Conservation (phyloP, 768 basidiomycete genomes). For the Lentinula lateritia region DNA sequence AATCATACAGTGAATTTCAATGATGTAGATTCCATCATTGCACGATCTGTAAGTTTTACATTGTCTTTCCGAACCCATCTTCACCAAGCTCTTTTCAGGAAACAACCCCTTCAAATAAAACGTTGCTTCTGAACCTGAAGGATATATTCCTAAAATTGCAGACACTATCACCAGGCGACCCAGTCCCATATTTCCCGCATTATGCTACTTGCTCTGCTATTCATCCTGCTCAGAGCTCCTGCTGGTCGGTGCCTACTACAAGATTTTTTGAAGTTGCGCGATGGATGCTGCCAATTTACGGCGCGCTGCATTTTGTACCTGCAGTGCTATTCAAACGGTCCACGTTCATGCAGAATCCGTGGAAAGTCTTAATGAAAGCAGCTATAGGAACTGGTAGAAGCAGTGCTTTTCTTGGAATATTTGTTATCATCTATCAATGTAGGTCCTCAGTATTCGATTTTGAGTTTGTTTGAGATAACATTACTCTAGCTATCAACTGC, state of each 20-base stretch:
- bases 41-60: constrained; percentile 34
- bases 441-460: constrained; percentile 16
- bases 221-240: constrained; percentile 68
- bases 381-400: constrained; percentile 73
- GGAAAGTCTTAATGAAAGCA: constrained; percentile 58
- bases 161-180: constrained; percentile 17
- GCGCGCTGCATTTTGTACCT: constrained; percentile 87
- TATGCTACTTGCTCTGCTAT: constrained; percentile 67
- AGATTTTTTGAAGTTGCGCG: constrained; percentile 78
- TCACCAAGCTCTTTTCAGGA: constrained; percentile 29
- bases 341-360: constrained; percentile 60
- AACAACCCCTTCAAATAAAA: constrained; percentile 45
- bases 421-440: constrained; percentile 83
- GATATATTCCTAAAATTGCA: constrained; percentile 20
- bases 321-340: constrained; percentile 76
- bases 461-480: background rate
- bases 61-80: background rate
- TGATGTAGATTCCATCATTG: constrained; percentile 52
- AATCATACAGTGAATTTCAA: constrained; percentile 48
- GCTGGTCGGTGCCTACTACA: constrained; percentile 51
- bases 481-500: constrained; percentile 52
- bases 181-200: constrained; percentile 37
- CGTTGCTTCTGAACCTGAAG: constrained; percentile 40
- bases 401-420: constrained; percentile 81
- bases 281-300: constrained; percentile 83